Percentiles rank a stretch among this genome's conserved stretches.
These are phyloP conservation scores for Auxenochlorella pyrenoidosa DNA, from an alignment of 139 green algal genomes.

Conservation along the genomic window DNA sequence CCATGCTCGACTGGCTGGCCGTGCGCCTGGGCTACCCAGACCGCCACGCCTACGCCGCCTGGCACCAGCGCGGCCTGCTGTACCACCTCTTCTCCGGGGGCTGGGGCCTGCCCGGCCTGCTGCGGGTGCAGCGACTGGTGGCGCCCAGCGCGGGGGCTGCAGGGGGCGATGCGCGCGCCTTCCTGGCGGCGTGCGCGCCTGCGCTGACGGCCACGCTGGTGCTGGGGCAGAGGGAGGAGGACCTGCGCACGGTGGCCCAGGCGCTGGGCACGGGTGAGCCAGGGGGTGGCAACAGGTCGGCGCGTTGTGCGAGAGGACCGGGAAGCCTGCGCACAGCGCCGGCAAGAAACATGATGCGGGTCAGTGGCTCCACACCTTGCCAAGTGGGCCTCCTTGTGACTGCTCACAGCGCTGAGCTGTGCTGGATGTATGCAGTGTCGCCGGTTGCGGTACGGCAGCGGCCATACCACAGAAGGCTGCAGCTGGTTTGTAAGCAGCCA, in stretches of 20 bases:
- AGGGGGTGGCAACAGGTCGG: too few relatives aligned
- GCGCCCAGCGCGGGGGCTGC: constrained; percentile 1
- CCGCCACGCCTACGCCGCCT: constrained; percentile 33
- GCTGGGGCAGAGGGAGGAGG: constrained; percentile 30
- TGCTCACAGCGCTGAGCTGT: too few relatives aligned
- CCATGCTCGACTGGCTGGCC: constrained; percentile 42
- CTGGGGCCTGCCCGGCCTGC: constrained; percentile 19
- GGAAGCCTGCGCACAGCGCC: too few relatives aligned
- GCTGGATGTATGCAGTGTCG: too few relatives aligned
- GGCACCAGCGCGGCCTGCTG: constrained; percentile 34
- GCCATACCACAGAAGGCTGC: too few relatives aligned
- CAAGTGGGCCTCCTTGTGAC: too few relatives aligned
- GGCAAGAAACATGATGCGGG: too few relatives aligned
- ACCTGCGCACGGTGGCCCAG: constrained; percentile 34
- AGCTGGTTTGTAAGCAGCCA: neutral
- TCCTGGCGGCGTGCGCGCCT: constrained; percentile 18
- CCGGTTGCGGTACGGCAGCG: too few relatives aligned
- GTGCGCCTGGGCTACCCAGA: constrained; percentile 43
- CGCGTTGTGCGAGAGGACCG: too few relatives aligned
- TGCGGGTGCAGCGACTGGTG: constrained; percentile 39
- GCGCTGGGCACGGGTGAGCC: neutral
- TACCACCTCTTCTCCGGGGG: constrained; percentile 21
- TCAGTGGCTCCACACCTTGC: too few relatives aligned
- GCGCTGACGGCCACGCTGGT: constrained; percentile 30
- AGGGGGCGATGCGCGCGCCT: neutral